Base-by-base conservation (phyloP, 176 grass and related monocot genomes). In the Dactylis glomerata region DNA sequence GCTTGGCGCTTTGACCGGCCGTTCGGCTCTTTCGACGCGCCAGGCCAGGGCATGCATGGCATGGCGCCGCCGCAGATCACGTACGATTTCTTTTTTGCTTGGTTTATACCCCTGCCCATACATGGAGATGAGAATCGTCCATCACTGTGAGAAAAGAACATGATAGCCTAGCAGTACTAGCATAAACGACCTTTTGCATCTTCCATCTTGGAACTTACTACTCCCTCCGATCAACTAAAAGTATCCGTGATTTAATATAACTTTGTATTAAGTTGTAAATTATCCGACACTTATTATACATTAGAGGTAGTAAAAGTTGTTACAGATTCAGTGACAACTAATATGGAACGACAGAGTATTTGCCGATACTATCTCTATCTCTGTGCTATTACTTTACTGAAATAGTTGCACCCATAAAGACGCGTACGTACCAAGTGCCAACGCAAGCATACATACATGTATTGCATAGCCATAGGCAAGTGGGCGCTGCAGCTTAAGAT, bases 1-100 rank as follows among this genome's bases (percentile, higher is more conserved):
- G 84, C 64, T 32, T n/a, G 61, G 22, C 50, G 8, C 49, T 47
- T 86, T 86, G 84, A 85, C 83, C 75, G 23, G 40, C 10, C 41
- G 41, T 10, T 42, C 41, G 10, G 9, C 22, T 7, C 50, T 52
- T 52, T 77, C 83, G 32, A 32, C 65, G 52, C 22, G 52, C 15
- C 54, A 80, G 85, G 78, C 45, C 30, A 66, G 33, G 61, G 54
- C 54, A 57, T 42, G 57, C 30, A 66, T 45, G 61, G 54, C 54
- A 57, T 42, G 67, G 67, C 67, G 58, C 57, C 85, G 77, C 42
- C 56, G 78, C 58, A 62, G 31, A 36, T 10, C 31, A 41, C 10
- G n/a, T 28, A 38, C 9, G 2, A 57, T 68, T 30, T 17, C 8
- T 13, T 19, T 68, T 36, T 68, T 67, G 64, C 13, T 69, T 23